Base-by-base conservation (phyloP, 441 rosid genomes). In the Adansonia grandidieri region DNA sequence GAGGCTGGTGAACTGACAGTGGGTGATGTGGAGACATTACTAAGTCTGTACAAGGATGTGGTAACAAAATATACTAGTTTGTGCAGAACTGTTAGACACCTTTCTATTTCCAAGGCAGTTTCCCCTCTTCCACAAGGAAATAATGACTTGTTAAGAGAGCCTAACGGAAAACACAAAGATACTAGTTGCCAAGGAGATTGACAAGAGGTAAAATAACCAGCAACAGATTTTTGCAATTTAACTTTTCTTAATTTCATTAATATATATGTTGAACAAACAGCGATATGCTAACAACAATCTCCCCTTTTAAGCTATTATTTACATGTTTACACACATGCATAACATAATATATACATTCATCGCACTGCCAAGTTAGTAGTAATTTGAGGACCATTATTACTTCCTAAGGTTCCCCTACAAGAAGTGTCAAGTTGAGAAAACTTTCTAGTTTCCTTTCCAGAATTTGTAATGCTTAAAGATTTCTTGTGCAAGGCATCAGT, bases 1-100 rank as follows among this genome's bases (percentile, higher is more conserved):
- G 79, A 82, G 69, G 87, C 86, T 32, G 81, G 88, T 50, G 88
- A 88, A 57, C 75, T 82, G 72, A 86, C 85, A 2, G 80, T 84
- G 20, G 83, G 77, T 75, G 92, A 89, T 76, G 91, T 86, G 42
- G 84, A 87, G 61, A 89, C 71, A 72, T 75, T 88, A 82, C 79
- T 85, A 32, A 74, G 73, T 67, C 28, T 89, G 63, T 88, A 86
- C 87, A 92, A 92, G 80, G 90, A 88, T 65, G 87, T 88, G 63
- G 92, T 88, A 58, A 78, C 78, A 14, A 90, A 85, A 80, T 86
- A 86, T 65, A 79, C 85, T 63, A 81, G 77, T 60, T 82, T 88
- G 19, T 79, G 84, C 80, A 65, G 53, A 53, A 75, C 84, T 13
- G 80, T 86, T 77, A 78, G 84, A 77, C 82, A 73, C 17, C 73